phyloP scores from a whole-genome alignment of 805 yeast species.

The Pichia membranifaciens region DNA sequence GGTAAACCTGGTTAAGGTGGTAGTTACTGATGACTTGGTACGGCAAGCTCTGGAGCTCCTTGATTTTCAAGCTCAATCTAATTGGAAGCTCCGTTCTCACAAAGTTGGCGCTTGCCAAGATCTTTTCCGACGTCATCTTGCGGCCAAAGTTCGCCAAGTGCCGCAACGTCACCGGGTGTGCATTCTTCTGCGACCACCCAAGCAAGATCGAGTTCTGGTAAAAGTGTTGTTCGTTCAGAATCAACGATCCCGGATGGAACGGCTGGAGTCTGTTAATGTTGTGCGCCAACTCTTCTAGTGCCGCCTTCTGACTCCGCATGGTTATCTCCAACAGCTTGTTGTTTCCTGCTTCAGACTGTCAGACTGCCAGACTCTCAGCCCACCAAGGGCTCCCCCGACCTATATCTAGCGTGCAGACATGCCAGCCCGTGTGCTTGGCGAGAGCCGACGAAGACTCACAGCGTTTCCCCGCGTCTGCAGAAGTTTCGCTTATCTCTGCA shows the following conservation, averaged over 20 bases:
- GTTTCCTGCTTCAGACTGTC: background rate
- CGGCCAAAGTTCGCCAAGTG: conserved; percentile 90
- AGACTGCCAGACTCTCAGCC: too few species aligned
- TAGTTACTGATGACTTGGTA: conserved; percentile 79
- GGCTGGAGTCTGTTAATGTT: conserved; percentile 6
- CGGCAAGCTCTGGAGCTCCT: conserved; percentile 74
- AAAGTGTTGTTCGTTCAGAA: conserved; percentile 58
- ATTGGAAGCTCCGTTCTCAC: conserved; percentile 81
- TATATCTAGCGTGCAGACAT: too few species aligned
- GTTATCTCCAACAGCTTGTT: too few species aligned
- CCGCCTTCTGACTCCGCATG: background rate
- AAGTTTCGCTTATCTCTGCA: background rate
- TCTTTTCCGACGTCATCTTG: conserved; percentile 65
- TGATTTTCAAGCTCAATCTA: conserved; percentile 71
- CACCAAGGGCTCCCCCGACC: too few species aligned
- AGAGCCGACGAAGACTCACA: too few species aligned
- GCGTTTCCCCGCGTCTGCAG: background rate
- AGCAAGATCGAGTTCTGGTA: conserved; percentile 72
- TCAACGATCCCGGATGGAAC: conserved; percentile 11
- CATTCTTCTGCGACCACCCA: conserved; percentile 55
- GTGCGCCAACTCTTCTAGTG: background rate
- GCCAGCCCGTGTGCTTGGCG: too few species aligned
- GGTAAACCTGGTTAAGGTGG: conserved; percentile 79
- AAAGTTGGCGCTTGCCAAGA: conserved; percentile 80
- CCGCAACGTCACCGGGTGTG: conserved; percentile 85